Evolutionary conservation across 768 basidiomycete genomes (phyloP), one percentile per base, ranked within the genome.

Genomic region (Gautieria morchelliformis): DNA sequence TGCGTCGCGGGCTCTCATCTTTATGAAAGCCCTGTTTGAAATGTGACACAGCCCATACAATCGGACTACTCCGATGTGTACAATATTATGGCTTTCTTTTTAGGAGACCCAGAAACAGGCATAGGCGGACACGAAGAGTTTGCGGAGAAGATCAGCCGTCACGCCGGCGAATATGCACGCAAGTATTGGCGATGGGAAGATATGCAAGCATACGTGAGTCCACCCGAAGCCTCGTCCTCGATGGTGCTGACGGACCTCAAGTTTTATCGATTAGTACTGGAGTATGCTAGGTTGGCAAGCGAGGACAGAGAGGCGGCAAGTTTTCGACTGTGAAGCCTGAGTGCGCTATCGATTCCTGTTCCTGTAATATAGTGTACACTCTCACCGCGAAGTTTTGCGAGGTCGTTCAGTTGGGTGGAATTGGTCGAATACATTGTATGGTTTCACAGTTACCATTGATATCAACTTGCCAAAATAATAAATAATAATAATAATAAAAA

Each of bases 81-180:
- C 65, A 88, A 90, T 61, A 72, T 82, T 4, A 74, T 87, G 51
- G 69, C 82, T 0, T 92, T 92, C 72, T 89, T 89, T 70, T 78
- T 80, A 0, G 85, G 87, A 0, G 77, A 79, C 61, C 74, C 73
- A 8, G 72, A 78, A 9, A 47, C 24, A 30, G 80, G 83, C 17
- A 74, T 77, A 39, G 77, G 76, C 10, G 80, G 73, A 0, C 85
- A 88, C 60, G 85, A 89, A 53, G 76, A 72, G 1, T 62, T 85
- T 41, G 85, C 78, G 1, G 66, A 65, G 47, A 75, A 73, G 56
- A 85, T 88, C 39, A 86, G 82, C 0, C 54, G 66, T 2, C 72
- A 76, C 0, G 84, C 85, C 0, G 71, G 75, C 32, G 68, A 74
- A 30, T 87, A 84, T 83, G 82, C 78, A 54, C 63, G 69, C 57